phyloP scores from a whole-genome alignment of 495 filamentous ascomycete species.

The Daldinia decipiens region DNA sequence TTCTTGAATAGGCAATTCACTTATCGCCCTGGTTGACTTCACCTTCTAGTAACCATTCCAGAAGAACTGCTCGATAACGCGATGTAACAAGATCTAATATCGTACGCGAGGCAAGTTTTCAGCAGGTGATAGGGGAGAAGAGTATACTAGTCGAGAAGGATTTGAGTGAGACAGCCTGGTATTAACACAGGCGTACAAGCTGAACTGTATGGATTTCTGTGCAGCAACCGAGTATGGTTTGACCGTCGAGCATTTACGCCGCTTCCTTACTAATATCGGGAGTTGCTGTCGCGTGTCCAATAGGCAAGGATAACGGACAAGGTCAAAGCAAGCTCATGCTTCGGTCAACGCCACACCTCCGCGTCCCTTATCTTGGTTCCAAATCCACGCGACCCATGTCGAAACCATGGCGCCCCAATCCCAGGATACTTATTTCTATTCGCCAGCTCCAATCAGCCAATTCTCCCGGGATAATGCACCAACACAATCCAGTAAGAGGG shows the following conservation, averaged over 20 bases:
- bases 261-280: slow-evolving; percentile 5
- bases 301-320: background rate
- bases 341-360: slow-evolving; percentile 16
- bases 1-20: slow-evolving; percentile 18
- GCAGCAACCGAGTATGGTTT: too few relatives aligned
- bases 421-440: slow-evolving; percentile 21
- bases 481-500: background rate
- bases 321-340: slow-evolving; percentile 7
- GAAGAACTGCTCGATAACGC: slow-evolving; percentile 14
- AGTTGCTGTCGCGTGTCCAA: slow-evolving; percentile 11
- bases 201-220: too few relatives aligned
- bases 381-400: slow-evolving; percentile 8
- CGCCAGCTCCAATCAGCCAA: slow-evolving; percentile 19
- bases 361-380: slow-evolving; percentile 20
- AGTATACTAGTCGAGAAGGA: too few relatives aligned
- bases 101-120: slow-evolving; percentile 7
- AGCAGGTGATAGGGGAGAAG: background rate
- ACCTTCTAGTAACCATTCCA: slow-evolving; percentile 23
- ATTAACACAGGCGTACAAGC: too few relatives aligned
- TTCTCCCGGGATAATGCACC: slow-evolving; percentile 11
- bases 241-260: background rate
- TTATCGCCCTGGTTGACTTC: slow-evolving; percentile 5
- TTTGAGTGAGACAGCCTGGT: too few relatives aligned
- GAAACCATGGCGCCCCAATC: slow-evolving; percentile 9
- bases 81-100: slow-evolving; percentile 39